Evolutionary conservation across 2,329 filamentous ascomycete genomes (phyloP).

Genomic region (Dactylellina drechsleri): DNA sequence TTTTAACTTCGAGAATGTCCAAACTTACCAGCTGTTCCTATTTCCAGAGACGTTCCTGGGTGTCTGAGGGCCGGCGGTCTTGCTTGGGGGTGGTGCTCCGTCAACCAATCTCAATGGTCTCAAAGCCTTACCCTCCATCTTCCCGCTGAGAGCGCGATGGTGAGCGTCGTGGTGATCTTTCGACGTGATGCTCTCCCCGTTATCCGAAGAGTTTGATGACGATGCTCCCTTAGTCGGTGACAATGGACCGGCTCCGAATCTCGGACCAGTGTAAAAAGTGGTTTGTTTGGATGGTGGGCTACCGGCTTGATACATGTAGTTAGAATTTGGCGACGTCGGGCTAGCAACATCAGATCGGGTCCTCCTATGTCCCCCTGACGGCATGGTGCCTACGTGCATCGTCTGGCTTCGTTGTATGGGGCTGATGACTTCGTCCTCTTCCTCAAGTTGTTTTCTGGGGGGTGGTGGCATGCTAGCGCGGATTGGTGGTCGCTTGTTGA

Average conservation of each 20-base stretch:
- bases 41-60: constrained; percentile 57
- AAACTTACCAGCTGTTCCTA: constrained; percentile 58
- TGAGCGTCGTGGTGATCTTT: constrained; percentile 64
- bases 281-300: constrained; percentile 57
- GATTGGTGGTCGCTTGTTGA: constrained; percentile 51
- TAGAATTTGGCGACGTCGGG: constrained; percentile 44
- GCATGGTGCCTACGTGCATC: constrained; percentile 60
- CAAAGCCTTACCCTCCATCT: constrained; percentile 75
- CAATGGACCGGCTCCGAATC: constrained; percentile 47
- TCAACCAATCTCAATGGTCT: constrained; percentile 87
- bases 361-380: constrained; percentile 62
- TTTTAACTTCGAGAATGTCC: background rate
- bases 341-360: constrained; percentile 64
- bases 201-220: constrained; percentile 54
- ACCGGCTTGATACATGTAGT: constrained; percentile 55
- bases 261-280: constrained; percentile 56
- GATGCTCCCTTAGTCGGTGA: constrained; percentile 55
- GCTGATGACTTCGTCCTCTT: constrained; percentile 41
- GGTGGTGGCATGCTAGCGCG: constrained; percentile 52
- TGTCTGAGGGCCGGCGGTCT: constrained; percentile 36
- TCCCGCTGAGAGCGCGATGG: constrained; percentile 55
- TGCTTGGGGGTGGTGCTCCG: constrained; percentile 67
- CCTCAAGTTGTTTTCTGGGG: constrained; percentile 17
- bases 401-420: constrained; percentile 45
- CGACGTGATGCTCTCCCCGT: constrained; percentile 23